These are phyloP conservation scores for Wickerhamiella sorbophila DNA, from an alignment of 805 yeast species.

Conservation along the genomic window DNA sequence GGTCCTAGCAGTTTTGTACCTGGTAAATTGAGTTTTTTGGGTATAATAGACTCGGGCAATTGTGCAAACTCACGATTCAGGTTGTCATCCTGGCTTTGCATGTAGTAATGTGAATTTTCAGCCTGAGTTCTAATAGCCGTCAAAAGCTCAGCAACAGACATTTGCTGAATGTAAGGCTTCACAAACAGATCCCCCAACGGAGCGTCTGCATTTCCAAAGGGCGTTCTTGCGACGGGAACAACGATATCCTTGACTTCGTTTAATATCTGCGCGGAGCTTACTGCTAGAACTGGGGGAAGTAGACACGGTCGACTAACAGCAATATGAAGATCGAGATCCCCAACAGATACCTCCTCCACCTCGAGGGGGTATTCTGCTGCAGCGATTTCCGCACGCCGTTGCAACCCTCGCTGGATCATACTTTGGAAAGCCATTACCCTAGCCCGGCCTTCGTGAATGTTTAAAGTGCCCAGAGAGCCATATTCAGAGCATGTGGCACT, in stretches of 20 bases:
- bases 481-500: no score
- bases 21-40: slow-evolving; percentile 12
- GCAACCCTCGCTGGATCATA: background rate
- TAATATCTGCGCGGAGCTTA: background rate
- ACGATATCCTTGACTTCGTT: background rate
- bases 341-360: background rate
- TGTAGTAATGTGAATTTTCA: slow-evolving; percentile 18
- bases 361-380: background rate
- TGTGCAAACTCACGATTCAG: slow-evolving; percentile 18
- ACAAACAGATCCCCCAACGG: slow-evolving; percentile 24
- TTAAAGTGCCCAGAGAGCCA: no score
- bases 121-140: slow-evolving; percentile 9
- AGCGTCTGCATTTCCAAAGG: slow-evolving; percentile 27
- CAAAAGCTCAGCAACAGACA: slow-evolving; percentile 19
- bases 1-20: slow-evolving; percentile 15
- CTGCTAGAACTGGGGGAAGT: background rate
- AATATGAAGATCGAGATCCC: background rate
- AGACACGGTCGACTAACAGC: background rate
- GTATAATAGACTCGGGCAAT: slow-evolving; percentile 11
- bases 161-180: slow-evolving; percentile 19
- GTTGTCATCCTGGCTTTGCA: slow-evolving; percentile 29
- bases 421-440: no score
- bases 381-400: background rate
- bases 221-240: slow-evolving; percentile 23
- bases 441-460: no score